A percentile compares a stretch with the other conserved stretches of the same genome.
These are phyloP conservation scores for Infundibulicybe gibba DNA, from an alignment of 768 basidiomycete species.

Conservation along the genomic window DNA sequence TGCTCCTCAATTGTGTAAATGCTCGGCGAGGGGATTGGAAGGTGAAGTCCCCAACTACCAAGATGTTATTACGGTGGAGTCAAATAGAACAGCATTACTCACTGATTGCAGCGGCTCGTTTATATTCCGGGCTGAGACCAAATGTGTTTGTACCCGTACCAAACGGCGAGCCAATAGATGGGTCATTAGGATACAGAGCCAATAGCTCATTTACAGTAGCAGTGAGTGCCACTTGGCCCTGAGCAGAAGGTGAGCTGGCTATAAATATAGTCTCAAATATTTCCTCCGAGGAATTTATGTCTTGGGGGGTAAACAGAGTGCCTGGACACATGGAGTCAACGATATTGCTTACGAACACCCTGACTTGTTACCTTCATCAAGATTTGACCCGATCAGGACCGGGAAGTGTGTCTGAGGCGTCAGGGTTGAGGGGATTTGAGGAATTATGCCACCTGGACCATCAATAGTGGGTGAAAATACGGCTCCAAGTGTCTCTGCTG, in stretches of 20 bases:
- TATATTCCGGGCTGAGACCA: slow-evolving; percentile 28
- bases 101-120: slow-evolving; percentile 23
- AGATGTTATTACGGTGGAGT: no score
- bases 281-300: slow-evolving; percentile 15
- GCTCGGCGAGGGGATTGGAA: slow-evolving; percentile 10
- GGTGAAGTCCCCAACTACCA: slow-evolving; percentile 18
- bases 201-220: slow-evolving; percentile 14
- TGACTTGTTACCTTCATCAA: slow-evolving; percentile 37
- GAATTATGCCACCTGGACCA: slow-evolving; percentile 32
- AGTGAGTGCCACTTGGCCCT: slow-evolving; percentile 12
- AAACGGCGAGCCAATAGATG: slow-evolving; percentile 38
- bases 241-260: slow-evolving; percentile 14
- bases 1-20: slow-evolving; percentile 1
- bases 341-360: not conserved
- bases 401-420: slow-evolving; percentile 26
- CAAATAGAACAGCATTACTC: no score
- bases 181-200: slow-evolving; percentile 34
- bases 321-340: slow-evolving; percentile 15
- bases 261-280: slow-evolving; percentile 23
- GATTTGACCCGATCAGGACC: slow-evolving; percentile 39
- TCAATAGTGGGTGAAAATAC: slow-evolving; percentile 38
- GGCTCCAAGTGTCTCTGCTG: no score
- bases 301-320: slow-evolving; percentile 27
- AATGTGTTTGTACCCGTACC: slow-evolving; percentile 38
- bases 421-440: slow-evolving; percentile 33